Percentiles rank a stretch among this genome's conserved stretches.
Evolutionary conservation across 2,329 filamentous ascomycete species (phyloP).

Genomic region (Claviceps fusiformis): DNA sequence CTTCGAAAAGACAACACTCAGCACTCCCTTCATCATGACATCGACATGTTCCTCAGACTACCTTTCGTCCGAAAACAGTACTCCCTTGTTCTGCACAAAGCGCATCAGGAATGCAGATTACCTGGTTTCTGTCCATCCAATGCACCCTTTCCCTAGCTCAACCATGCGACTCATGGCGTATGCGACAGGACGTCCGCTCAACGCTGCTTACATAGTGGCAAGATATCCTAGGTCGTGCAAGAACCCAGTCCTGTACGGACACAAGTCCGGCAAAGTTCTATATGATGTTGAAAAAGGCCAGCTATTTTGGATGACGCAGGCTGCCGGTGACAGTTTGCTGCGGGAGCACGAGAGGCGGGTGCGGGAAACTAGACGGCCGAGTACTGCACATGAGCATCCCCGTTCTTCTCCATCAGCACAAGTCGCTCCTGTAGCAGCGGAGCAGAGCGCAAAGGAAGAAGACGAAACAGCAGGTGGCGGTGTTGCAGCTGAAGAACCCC

Average conservation of each 20-base stretch:
- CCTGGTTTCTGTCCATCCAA: not conserved
- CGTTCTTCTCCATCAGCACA: not conserved
- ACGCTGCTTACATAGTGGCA: not conserved
- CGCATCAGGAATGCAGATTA: slow-evolving; percentile 1
- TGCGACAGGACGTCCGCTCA: not conserved
- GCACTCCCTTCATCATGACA: not conserved
- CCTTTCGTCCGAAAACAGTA: not conserved
- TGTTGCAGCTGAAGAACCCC: not conserved
- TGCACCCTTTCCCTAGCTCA: not conserved
- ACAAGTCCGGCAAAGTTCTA: not conserved
- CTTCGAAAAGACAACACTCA: not conserved
- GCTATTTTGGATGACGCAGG: slow-evolving; percentile 2
- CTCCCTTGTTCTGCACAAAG: not conserved
- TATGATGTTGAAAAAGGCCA: not conserved
- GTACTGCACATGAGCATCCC: not conserved
- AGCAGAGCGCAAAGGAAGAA: not conserved
- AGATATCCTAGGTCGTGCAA: slow-evolving; percentile 2
- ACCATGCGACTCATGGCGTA: not conserved
- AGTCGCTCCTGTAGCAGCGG: not conserved
- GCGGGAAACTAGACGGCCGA: not conserved
- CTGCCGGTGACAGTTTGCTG: not conserved
- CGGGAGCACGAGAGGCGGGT: not conserved
- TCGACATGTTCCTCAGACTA: not conserved
- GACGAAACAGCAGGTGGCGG: not conserved
- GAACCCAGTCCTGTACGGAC: not conserved